These are phyloP conservation scores for Aphanomyces invadans DNA, from an alignment of 352 stramenopile genomes.

Conservation along the genomic window DNA sequence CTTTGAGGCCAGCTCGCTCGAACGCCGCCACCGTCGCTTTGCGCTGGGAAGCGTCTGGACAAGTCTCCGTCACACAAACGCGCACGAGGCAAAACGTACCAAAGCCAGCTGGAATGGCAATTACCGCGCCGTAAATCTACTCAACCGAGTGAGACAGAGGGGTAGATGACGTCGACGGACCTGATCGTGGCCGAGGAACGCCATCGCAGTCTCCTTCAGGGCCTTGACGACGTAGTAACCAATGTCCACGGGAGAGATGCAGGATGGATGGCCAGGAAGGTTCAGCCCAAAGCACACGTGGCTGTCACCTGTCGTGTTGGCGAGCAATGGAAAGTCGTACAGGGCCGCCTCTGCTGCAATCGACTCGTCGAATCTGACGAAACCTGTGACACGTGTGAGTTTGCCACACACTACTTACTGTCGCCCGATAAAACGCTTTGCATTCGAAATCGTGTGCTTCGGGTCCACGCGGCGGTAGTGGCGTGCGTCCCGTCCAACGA, in stretches of 20 bases:
- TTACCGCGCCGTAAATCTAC: constrained; percentile 51
- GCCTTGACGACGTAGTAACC: constrained; percentile 39
- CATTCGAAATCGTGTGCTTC: constrained; percentile 61
- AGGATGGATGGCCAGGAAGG: constrained; percentile 34
- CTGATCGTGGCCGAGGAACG: constrained; percentile 57
- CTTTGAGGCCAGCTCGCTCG: constrained; percentile 35
- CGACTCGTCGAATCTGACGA: constrained; percentile 26
- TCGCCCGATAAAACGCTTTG: constrained; percentile 64
- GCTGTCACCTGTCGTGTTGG: constrained; percentile 13
- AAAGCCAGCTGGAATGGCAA: constrained; percentile 55
- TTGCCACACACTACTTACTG: constrained; percentile 25
- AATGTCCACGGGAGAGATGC: constrained; percentile 41
- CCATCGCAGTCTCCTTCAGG: constrained; percentile 38
- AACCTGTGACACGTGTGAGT: constrained; percentile 26
- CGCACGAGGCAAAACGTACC: too few relatives aligned
- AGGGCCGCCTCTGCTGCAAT: constrained; percentile 26
- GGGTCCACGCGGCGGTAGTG: constrained; percentile 46
- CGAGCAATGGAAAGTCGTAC: constrained; percentile 43
- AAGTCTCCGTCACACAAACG: too few relatives aligned
- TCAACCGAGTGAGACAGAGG: not conserved
- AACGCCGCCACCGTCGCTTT: constrained; percentile 42
- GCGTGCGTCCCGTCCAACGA: constrained; percentile 44
- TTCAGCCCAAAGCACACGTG: constrained; percentile 45
- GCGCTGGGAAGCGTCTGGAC: constrained; percentile 34
- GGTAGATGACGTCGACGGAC: constrained; percentile 11